phyloP scores from a whole-genome alignment of 257 asterid species.

The Phtheirospermum japonicum region DNA sequence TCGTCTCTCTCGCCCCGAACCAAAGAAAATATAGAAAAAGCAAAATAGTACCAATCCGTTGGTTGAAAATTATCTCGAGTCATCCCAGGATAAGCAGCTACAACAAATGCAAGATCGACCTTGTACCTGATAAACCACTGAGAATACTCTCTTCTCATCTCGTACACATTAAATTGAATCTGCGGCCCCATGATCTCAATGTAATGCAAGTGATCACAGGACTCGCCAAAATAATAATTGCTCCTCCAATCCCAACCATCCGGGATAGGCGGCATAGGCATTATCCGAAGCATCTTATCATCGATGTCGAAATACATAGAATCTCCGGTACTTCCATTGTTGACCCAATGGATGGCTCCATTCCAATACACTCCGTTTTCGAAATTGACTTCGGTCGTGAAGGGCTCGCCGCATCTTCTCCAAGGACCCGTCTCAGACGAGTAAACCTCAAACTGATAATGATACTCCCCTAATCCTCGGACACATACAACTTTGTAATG shows the following conservation, averaged over 20 bases:
- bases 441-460: slow-evolving; percentile 27
- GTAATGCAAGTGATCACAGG: slow-evolving; percentile 32
- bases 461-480: background rate
- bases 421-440: slow-evolving; percentile 37
- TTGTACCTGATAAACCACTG: slow-evolving; percentile 35
- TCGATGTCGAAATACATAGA: slow-evolving; percentile 22
- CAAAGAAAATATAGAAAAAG: background rate
- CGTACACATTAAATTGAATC: slow-evolving; percentile 28
- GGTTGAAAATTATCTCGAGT: background rate
- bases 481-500: slow-evolving; percentile 38
- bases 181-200: slow-evolving; percentile 3
- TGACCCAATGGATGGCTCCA: slow-evolving; percentile 32
- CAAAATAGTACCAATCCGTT: background rate
- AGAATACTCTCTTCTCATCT: slow-evolving; percentile 34
- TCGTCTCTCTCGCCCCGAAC: background rate
- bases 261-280: slow-evolving; percentile 26
- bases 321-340: background rate
- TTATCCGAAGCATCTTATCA: background rate
- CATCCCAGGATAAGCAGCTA: background rate
- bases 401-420: slow-evolving; percentile 29
- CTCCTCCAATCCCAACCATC: background rate
- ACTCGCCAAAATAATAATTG: slow-evolving; percentile 30
- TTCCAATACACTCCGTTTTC: slow-evolving; percentile 33
- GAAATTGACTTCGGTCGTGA: background rate
- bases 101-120: slow-evolving; percentile 26